Percentiles rank a stretch among this genome's conserved stretches.
These are phyloP conservation scores for Cytauxzoon felis DNA, from an alignment of 169 alveolate species.

Conservation along the genomic window DNA sequence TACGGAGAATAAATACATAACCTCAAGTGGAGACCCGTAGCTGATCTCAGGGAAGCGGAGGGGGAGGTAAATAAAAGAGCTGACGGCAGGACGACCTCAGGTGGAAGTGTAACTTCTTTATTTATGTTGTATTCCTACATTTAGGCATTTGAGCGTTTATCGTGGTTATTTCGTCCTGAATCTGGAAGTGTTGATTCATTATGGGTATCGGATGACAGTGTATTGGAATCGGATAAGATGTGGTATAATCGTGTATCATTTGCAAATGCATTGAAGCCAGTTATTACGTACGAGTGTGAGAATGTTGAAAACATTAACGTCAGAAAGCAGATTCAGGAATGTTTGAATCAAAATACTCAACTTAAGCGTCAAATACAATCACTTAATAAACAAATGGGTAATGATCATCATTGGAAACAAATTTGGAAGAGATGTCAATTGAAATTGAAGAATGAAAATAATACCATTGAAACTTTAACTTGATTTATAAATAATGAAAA, in stretches of 20 bases:
- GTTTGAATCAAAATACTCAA: constrained; percentile 40
- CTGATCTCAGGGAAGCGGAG: too few species aligned
- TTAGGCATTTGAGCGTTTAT: constrained; percentile 45
- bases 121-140: too few species aligned
- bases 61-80: too few species aligned
- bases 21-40: too few species aligned
- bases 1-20: too few species aligned
- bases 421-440: constrained; percentile 27
- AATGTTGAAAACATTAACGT: constrained; percentile 27
- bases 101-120: too few species aligned
- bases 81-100: too few species aligned
- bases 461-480: too few species aligned
- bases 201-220: constrained; percentile 4
- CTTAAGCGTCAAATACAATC: constrained; percentile 49
- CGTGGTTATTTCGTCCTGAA: constrained; percentile 61
- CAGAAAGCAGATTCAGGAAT: constrained; percentile 43
- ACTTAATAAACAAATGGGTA: constrained; percentile 39
- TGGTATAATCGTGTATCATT: constrained; percentile 57
- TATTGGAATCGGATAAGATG: constrained; percentile 35
- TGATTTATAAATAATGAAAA: too few species aligned
- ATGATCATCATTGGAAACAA: constrained; percentile 42
- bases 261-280: constrained; percentile 57
- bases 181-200: constrained; percentile 7
- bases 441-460: too few species aligned
- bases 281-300: constrained; percentile 50